Evolutionary conservation across 768 basidiomycete species (phyloP), one percentile per base, ranked within the genome.

Genomic region (Kwoniella dendrophila): DNA sequence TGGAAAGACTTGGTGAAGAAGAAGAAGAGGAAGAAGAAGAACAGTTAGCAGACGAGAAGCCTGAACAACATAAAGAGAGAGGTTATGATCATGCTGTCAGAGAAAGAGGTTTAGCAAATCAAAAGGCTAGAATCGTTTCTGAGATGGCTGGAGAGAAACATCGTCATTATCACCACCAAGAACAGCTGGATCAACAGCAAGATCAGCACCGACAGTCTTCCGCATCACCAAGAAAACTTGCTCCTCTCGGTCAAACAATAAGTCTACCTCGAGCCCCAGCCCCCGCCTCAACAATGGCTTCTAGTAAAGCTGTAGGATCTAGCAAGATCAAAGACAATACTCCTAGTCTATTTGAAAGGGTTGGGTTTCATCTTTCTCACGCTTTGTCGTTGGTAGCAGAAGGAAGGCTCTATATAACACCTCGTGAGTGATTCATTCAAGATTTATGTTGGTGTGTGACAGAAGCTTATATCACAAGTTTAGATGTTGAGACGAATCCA

Each of bases 71-170:
- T 38, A 80, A 81, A 79, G 55, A 80, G 81, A 80, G 79, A 56
- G 78, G 63, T 34, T 65, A 74, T 40, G 56, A 70, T 26, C 57
- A 59, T 43, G 65, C 64, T 14, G 62, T 70, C 53, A 70, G 84
- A 63, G 82, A 80, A 81, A 89, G 91, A 79, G 90, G 92, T 79
- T 81, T 94, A 36, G 92, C 92, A 76, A 85, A 86, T 11, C 92
- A 93, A 80, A 95, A 95, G 80, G 92, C 92, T 49, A 83, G 92
- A 57, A 93, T 95, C 62, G 92, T 95, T 1, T 90, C 90, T 50
- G 90, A 94, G 82, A 94, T 94, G 92, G 90, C 86, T 2, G 88
- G 64, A 36, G 62, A 44, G 45, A 55, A 34, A 16, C 53, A 51
- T 26, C 40, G 24, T 30, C 62, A 45, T 12, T 40, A 59, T 2